Evolutionary conservation across 2,329 filamentous ascomycete genomes (phyloP).

Genomic region (Cladophialophora bantiana): DNA sequence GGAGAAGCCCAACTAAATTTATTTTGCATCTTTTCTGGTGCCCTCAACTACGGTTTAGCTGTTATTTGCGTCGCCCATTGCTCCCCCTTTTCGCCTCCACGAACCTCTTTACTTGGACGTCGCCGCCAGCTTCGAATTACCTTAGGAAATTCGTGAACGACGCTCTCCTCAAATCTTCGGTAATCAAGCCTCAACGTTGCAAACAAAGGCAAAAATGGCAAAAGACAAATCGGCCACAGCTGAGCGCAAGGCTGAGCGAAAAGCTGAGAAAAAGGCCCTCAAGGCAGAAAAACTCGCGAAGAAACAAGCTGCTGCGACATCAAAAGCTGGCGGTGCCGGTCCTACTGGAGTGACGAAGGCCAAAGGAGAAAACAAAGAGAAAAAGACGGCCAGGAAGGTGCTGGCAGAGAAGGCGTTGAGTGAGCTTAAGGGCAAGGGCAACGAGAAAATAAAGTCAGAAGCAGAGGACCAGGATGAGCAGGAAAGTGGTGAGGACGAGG

Average conservation of each 20-base stretch:
- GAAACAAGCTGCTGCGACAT: conserved; percentile 4
- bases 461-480: conserved; percentile 27
- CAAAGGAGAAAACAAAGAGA: conserved; percentile 56
- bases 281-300: conserved; percentile 21
- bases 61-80: not conserved
- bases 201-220: conserved; percentile 34
- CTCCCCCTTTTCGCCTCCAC: not conserved
- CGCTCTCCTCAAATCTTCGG: not conserved
- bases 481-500: conserved; percentile 29
- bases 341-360: conserved; percentile 32
- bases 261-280: conserved; percentile 52
- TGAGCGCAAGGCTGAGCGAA: conserved; percentile 48
- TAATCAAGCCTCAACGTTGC: not conserved
- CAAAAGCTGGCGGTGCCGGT: conserved; percentile 22
- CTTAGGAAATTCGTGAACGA: not conserved
- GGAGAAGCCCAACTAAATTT: conserved; percentile 19
- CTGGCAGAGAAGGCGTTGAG: conserved; percentile 38
- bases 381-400: conserved; percentile 50
- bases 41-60: not conserved
- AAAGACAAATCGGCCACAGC: conserved; percentile 42
- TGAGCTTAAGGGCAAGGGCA: conserved; percentile 32
- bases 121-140: not conserved
- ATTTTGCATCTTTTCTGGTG: not conserved
- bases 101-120: not conserved
- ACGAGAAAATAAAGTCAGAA: conserved; percentile 11